Evolutionary conservation across 164 flowering plant species (phyloP).

Genomic region (Euptelea pleiosperma): DNA sequence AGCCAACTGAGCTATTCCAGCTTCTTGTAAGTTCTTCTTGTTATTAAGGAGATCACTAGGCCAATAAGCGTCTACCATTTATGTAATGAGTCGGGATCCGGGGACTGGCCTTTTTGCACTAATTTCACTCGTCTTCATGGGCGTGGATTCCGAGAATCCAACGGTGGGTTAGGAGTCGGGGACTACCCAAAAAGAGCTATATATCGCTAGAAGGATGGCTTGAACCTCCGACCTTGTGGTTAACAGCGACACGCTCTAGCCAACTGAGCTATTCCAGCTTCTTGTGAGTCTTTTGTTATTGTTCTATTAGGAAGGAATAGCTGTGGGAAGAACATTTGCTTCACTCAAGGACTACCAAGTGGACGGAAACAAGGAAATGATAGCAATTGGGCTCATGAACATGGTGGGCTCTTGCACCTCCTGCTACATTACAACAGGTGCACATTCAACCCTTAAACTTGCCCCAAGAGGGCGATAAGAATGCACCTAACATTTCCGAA

Average conservation of each 20-base stretch:
- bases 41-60: too few relatives aligned
- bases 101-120: too few relatives aligned
- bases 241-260: slow-evolving; percentile 84
- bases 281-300: not conserved
- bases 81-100: too few relatives aligned
- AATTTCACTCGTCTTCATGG: too few relatives aligned
- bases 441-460: not conserved
- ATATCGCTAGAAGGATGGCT: slow-evolving; percentile 60
- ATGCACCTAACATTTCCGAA: too few relatives aligned
- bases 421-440: slow-evolving; percentile 90
- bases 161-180: too few relatives aligned
- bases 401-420: slow-evolving; percentile 84
- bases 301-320: slow-evolving; percentile 75
- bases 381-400: slow-evolving; percentile 94
- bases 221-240: slow-evolving; percentile 99
- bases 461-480: too few relatives aligned
- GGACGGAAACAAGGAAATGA: slow-evolving; percentile 97
- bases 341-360: slow-evolving; percentile 74
- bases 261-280: slow-evolving; percentile 41
- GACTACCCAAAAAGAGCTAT: too few relatives aligned
- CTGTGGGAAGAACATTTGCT: slow-evolving; percentile 94
- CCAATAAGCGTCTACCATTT: too few relatives aligned
- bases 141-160: too few relatives aligned
- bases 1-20: slow-evolving; percentile 42
- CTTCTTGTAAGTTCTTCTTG: too few relatives aligned